Evolutionary conservation across 2,329 filamentous ascomycete genomes (phyloP).

Genomic region (Herpotrichia juniperi): DNA sequence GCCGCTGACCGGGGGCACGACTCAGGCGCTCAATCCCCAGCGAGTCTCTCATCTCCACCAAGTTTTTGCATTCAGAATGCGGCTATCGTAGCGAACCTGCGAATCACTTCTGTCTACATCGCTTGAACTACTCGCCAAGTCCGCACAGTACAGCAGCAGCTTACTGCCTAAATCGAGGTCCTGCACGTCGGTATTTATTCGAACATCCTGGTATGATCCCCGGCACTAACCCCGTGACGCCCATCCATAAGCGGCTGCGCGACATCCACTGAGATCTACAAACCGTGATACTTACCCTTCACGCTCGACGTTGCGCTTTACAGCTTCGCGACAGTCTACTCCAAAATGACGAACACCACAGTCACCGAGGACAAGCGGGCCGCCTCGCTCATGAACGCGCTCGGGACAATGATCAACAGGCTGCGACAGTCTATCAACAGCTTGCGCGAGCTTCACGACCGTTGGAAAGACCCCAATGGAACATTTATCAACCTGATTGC

Average conservation of each 20-base stretch:
- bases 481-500: slow-evolving; percentile 44
- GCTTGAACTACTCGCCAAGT: too few species aligned
- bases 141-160: background rate
- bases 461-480: slow-evolving; percentile 35
- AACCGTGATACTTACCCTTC: slow-evolving; percentile 7
- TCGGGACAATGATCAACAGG: slow-evolving; percentile 35
- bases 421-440: slow-evolving; percentile 39
- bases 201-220: slow-evolving; percentile 14
- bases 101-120: too few species aligned
- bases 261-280: slow-evolving; percentile 16
- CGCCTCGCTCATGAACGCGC: slow-evolving; percentile 33
- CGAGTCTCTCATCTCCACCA: background rate
- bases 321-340: slow-evolving; percentile 2
- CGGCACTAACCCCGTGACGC: slow-evolving; percentile 11
- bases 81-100: too few species aligned
- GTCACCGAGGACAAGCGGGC: slow-evolving; percentile 34
- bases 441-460: slow-evolving; percentile 43
- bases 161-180: slow-evolving; percentile 20
- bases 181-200: slow-evolving; percentile 18
- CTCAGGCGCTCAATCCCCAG: too few species aligned
- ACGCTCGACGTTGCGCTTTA: background rate
- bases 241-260: slow-evolving; percentile 15
- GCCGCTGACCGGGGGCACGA: too few species aligned
- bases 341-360: slow-evolving; percentile 26
- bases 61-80: background rate